These are phyloP conservation scores for Fusarium dimerum DNA, from an alignment of 2,329 filamentous ascomycete genomes.

Conservation along the genomic window DNA sequence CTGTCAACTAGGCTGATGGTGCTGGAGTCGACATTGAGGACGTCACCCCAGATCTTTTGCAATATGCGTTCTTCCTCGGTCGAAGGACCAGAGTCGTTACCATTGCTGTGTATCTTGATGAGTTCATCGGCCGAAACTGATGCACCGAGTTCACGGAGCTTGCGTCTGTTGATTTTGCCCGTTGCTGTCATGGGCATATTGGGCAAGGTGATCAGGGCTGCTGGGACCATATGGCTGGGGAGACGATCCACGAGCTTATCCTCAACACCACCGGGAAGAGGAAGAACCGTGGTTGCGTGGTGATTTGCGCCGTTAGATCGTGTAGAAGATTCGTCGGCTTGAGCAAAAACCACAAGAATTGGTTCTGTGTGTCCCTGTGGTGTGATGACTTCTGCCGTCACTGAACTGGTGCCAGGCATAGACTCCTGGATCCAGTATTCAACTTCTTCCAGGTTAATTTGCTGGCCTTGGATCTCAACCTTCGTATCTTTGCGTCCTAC, in stretches of 20 bases:
- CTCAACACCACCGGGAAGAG: neutral
- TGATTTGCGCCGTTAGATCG: neutral
- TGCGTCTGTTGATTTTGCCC: constrained; percentile 13
- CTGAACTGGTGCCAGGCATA: neutral
- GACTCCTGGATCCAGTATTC: constrained; percentile 8
- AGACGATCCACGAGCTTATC: neutral
- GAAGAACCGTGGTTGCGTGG: neutral
- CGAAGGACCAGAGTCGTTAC: neutral
- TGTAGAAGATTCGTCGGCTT: neutral
- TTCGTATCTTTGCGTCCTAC: constrained; percentile 58
- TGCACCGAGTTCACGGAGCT: constrained; percentile 3
- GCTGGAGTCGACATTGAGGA: constrained; percentile 35
- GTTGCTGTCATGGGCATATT: constrained; percentile 12
- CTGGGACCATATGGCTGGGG: constrained; percentile 17
- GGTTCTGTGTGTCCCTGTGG: neutral
- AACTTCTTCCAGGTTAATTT: constrained; percentile 47
- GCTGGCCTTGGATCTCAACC: constrained; percentile 58
- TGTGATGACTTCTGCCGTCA: neutral
- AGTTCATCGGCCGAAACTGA: constrained; percentile 1
- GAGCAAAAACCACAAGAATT: neutral
- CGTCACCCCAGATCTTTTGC: constrained; percentile 36
- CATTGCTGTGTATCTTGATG: neutral
- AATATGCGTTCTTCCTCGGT: constrained; percentile 1
- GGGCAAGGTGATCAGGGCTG: constrained; percentile 4
- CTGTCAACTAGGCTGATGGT: constrained; percentile 43